Conservation (phyloP, 768 basidiomycete genomes). For the Pulveroboletus sp. region DNA sequence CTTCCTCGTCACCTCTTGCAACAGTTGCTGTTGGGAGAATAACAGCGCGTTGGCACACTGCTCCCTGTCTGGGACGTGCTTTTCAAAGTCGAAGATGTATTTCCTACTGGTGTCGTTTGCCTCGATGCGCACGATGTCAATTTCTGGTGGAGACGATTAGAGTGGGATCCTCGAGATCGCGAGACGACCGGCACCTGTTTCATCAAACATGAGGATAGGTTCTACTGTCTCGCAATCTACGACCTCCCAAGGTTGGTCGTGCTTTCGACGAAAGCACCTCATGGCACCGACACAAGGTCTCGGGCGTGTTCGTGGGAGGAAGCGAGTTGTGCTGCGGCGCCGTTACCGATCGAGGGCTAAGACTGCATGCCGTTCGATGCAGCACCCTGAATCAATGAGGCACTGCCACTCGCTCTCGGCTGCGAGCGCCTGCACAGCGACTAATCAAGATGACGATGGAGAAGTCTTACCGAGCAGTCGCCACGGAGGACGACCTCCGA, state of each 20-base stretch:
- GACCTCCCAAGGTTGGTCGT: constrained; percentile 70
- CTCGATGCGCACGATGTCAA: constrained; percentile 54
- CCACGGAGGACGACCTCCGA: not conserved
- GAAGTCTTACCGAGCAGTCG: not conserved
- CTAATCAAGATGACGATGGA: constrained; percentile 10
- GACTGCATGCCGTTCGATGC: constrained; percentile 12
- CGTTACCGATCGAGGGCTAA: constrained; percentile 13
- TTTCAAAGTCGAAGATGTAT: constrained; percentile 58
- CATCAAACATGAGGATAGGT: constrained; percentile 60
- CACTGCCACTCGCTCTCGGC: constrained; percentile 22
- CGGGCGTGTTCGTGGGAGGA: constrained; percentile 15
- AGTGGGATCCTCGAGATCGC: constrained; percentile 4
- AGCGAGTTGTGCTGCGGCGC: constrained; percentile 13
- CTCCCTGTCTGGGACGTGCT: constrained; percentile 38
- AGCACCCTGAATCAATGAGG: not conserved
- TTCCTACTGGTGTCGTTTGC: constrained; percentile 52
- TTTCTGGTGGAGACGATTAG: constrained; percentile 37
- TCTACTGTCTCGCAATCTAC: constrained; percentile 61
- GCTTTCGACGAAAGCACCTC: constrained; percentile 47
- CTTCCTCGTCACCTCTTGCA: constrained; percentile 49
- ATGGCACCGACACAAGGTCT: constrained; percentile 18
- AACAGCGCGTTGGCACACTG: constrained; percentile 50
- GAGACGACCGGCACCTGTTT: constrained; percentile 44
- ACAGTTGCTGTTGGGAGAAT: constrained; percentile 61
- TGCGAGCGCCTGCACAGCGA: not conserved